Evolutionary conservation across 108 stramenopile genomes (phyloP), one percentile per base, ranked within the genome.

Genomic region (Nannochloropsis oceanica): DNA sequence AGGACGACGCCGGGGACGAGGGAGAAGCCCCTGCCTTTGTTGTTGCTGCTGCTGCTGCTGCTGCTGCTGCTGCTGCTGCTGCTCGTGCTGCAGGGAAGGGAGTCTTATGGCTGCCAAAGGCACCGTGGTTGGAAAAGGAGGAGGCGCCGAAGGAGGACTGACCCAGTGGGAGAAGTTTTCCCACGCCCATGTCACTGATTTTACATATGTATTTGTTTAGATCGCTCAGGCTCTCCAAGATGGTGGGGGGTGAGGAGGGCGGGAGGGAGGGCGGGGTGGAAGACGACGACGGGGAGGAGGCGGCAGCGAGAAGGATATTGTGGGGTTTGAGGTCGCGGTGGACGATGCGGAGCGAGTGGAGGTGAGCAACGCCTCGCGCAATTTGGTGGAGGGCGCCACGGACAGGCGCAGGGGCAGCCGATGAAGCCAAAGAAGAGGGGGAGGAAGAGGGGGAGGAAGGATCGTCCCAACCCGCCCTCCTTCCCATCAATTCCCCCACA

Each of bases 101-200:
- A 10, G 59, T n/a, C 0, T 81, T 81, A 5, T 34, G 34, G 34
- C 34, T 5, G 1, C 34, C 34, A 25, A 14, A 8, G n/a, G 13
- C 26, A 7, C 26, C 80, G 25, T 22, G 26, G 80, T 22, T 25
- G 25, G 25, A 26, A 25, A 44, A 13, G 27, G 85, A 86, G 20
- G 42, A 27, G 80, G 13, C 1, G 81, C 81, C 80, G 42, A 86
- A 86, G 80, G 26, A 27, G 34, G 80, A 26, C 44, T 91, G 86
- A 22, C 88, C 89, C 25, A 44, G 80, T 5, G 85, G 46, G 82
- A 97, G 89, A 85, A 96, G 97, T 87, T 96, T 98, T 20, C 96
- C 96, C 3, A 98, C 90, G 0, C 97, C 97, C 97, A 98, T 98
- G 83, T 98, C 97, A 46, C 93, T 94, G 82, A 98, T 97, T 81